These are phyloP conservation scores for Ophiostoma sp. DNA, from an alignment of 2,329 filamentous ascomycete species.

Conservation along the genomic window DNA sequence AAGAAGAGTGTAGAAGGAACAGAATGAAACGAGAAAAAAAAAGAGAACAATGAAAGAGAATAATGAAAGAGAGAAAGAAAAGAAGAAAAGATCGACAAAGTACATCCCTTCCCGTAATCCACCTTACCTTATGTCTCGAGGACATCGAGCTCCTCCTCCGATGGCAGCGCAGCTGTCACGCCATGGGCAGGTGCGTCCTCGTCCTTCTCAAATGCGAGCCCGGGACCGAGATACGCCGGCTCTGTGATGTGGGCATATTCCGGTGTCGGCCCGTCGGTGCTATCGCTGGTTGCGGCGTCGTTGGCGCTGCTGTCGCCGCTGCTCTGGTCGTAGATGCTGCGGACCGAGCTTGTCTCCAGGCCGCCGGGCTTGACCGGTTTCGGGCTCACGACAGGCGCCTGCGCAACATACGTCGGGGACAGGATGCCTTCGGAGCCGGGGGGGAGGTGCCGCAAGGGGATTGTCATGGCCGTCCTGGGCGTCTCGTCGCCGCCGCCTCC, in stretches of 20 bases:
- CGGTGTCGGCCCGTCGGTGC: constrained; percentile 8
- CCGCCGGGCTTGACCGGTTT: constrained; percentile 33
- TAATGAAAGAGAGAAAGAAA: neutral
- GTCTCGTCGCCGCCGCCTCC: constrained; percentile 30
- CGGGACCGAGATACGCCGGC: constrained; percentile 48
- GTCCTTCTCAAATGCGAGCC: constrained; percentile 47
- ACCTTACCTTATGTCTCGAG: constrained; percentile 34
- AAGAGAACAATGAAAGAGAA: neutral
- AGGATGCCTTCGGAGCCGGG: constrained; percentile 39
- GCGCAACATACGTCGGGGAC: constrained; percentile 43
- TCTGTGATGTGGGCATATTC: constrained; percentile 33
- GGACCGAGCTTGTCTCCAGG: constrained; percentile 29
- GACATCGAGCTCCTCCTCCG: constrained; percentile 40
- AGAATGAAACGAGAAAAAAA: neutral
- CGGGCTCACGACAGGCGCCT: constrained; percentile 36
- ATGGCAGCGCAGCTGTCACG: constrained; percentile 36
- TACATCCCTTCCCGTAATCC: neutral
- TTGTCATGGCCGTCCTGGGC: constrained; percentile 45
- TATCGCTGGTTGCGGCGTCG: constrained; percentile 9
- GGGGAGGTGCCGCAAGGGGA: neutral
- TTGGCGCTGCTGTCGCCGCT: constrained; percentile 27
- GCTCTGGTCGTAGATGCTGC: constrained; percentile 19
- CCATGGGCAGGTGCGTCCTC: constrained; percentile 37
- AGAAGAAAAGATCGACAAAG: neutral
- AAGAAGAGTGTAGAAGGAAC: neutral